Evolutionary conservation across 176 grass and related monocot genomes (phyloP).

Genomic region (Rhynchospora breviuscula): DNA sequence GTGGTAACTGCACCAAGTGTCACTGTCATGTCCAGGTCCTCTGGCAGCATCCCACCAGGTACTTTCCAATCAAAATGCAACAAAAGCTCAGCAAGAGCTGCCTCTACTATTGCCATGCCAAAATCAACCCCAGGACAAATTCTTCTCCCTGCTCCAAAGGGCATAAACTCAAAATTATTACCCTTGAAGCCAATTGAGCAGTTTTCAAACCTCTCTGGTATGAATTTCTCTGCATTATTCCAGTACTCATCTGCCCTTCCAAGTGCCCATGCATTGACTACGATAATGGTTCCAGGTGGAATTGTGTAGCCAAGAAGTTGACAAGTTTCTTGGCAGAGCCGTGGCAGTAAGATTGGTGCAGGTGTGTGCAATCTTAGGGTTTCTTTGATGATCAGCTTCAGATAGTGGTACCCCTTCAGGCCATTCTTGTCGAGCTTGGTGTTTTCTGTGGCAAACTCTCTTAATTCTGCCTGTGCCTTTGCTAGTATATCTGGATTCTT

Average conservation of each 20-base stretch:
- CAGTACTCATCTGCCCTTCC: conserved; percentile 20
- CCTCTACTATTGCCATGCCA: too few species aligned
- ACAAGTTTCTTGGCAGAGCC: background rate
- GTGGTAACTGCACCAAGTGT: too few species aligned
- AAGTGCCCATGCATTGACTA: conserved; percentile 38
- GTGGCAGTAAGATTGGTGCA: background rate
- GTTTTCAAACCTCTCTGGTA: conserved; percentile 31
- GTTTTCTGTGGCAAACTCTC: background rate
- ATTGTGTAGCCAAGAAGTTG: conserved; percentile 30
- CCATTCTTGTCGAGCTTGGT: background rate
- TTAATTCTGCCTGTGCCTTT: conserved; percentile 26
- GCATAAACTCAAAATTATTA: too few species aligned
- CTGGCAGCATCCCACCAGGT: too few species aligned
- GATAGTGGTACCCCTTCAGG: background rate
- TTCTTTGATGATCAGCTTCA: conserved; percentile 36
- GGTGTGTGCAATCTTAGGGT: conserved; percentile 22
- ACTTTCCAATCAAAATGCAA: too few species aligned
- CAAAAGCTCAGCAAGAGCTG: too few species aligned
- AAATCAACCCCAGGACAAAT: too few species aligned
- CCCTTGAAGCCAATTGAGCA: too few species aligned
- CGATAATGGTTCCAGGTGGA: background rate
- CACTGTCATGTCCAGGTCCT: too few species aligned
- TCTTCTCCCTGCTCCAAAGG: too few species aligned
- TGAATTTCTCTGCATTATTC: conserved; percentile 17
- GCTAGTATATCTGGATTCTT: conserved; percentile 6